Percentiles rank a stretch among this genome's conserved stretches.
These are phyloP conservation scores for Thuidium tamariscinum DNA, from an alignment of 225 moss, liverwort and hornwort genomes.

Conservation along the genomic window DNA sequence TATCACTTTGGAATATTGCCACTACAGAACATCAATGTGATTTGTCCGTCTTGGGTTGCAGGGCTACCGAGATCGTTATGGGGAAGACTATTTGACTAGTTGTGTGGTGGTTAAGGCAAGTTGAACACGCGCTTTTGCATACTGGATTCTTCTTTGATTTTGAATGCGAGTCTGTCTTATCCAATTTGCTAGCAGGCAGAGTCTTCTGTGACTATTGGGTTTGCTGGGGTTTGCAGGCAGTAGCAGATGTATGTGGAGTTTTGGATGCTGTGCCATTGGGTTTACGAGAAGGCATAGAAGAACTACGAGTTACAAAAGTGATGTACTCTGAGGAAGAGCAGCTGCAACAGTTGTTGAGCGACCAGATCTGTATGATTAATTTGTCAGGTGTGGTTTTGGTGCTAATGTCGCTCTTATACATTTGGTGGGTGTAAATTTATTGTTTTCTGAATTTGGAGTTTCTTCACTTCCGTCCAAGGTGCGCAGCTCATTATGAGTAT, in stretches of 20 bases:
- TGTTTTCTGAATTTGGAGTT: neutral
- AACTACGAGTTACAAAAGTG: slow-evolving; percentile 17
- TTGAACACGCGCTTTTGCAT: neutral
- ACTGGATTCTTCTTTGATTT: neutral
- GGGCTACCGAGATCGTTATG: slow-evolving; percentile 73
- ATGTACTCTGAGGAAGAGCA: slow-evolving; percentile 44
- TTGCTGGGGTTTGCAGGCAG: slow-evolving; percentile 26
- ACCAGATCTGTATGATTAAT: slow-evolving; percentile 44
- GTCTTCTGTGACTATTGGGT: neutral
- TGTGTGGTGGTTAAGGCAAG: slow-evolving; percentile 67
- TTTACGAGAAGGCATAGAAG: slow-evolving; percentile 38
- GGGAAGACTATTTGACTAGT: slow-evolving; percentile 81
- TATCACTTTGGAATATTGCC: neutral
- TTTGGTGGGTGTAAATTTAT: neutral
- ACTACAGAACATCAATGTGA: neutral
- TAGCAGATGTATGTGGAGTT: slow-evolving; percentile 69
- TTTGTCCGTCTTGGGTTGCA: slow-evolving; percentile 15
- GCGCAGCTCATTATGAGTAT: neutral
- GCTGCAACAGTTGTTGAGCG: slow-evolving; percentile 54
- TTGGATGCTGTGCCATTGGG: slow-evolving; percentile 34
- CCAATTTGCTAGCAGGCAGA: neutral
- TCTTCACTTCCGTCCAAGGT: neutral
- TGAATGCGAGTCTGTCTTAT: neutral
- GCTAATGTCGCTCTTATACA: neutral
- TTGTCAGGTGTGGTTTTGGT: slow-evolving; percentile 21